Base-by-base conservation (phyloP, 305 asterid genomes). In the Petunia hybrid region DNA sequence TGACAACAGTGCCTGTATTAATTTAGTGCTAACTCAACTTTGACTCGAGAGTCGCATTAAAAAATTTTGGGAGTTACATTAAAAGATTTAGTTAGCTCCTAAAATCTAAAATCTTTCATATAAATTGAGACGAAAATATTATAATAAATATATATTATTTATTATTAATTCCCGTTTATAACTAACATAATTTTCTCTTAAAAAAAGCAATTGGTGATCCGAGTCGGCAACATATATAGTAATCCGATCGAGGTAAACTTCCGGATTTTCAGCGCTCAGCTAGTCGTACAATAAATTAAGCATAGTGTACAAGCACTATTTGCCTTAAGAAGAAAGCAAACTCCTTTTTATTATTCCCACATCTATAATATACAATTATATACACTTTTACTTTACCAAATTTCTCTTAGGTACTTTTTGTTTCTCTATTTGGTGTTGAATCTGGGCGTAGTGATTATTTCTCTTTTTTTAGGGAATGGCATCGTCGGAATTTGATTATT, bases 401-500 rank as follows among this genome's bases (percentile, higher is more conserved):
- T 73, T 8, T 84, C 76, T 51, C 66, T 14, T 36, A 78, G 75
- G 81, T 81, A 31, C 14, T 43, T 22, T 81, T 40, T 35, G 3
- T 22, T 14, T 39, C n/a, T 70, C 40, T 38, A 40, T 74, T 51
- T 46, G 43, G 31, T 14, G 61, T 83, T 62, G 41, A 6, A 31
- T 3, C 48, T 69, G 5, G 64, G 55, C 46, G 40, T 63, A 1
- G 38, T 8, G 9, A 9, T 69, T 74, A 4, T 10, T 12, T 53
- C 6, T 39, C 51, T 36, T n/a, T 56, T 38, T 86, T 45, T 82
- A 40, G 42, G 43, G 68, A 78, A 84, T 95, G 99, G 97, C 93
- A 76, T 88, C 86, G 51, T 87, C 90, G 39, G 99, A 95, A 79
- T 95, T 93, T 59, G 99, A 95, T 88, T 93, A 90, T 83, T 78